Conservation (phyloP, 2,329 filamentous ascomycete genomes). For the Colletotrichum sp. region DNA sequence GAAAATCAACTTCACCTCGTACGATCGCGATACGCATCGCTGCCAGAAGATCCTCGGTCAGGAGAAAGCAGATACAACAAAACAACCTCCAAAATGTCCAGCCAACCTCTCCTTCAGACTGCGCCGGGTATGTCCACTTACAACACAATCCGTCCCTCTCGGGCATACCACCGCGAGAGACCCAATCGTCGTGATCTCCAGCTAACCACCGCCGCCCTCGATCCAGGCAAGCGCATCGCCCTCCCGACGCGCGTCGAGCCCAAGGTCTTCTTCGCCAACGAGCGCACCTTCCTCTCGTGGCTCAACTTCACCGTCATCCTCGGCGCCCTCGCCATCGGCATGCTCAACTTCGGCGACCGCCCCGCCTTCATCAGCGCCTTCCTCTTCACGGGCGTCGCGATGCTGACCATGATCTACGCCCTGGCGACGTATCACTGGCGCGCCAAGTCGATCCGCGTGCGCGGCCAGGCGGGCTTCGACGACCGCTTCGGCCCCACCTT, state of each 20-base stretch:
- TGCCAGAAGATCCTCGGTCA: background rate
- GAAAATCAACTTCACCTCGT: background rate
- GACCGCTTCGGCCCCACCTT: conserved; percentile 94
- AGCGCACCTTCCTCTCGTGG: conserved; percentile 98
- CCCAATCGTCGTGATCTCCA: conserved; percentile 1
- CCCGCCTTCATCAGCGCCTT: conserved; percentile 93
- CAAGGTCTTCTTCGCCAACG: conserved; percentile 99
- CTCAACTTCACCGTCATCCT: conserved; percentile 99
- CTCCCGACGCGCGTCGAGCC: conserved; percentile 97
- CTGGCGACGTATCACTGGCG: conserved; percentile 97
- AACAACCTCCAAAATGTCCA: conserved; percentile 73
- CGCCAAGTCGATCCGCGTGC: conserved; percentile 86
- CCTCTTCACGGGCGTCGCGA: conserved; percentile 91
- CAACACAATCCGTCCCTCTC: background rate
- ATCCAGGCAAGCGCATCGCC: conserved; percentile 92
- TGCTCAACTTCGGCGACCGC: conserved; percentile 96
- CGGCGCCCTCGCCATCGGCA: conserved; percentile 92
- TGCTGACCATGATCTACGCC: conserved; percentile 95
- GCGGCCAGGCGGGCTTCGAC: conserved; percentile 95
- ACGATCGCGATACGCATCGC: background rate
- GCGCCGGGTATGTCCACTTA: conserved; percentile 72
- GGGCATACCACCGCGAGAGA: no score
- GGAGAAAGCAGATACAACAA: background rate
- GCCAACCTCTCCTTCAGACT: conserved; percentile 93
- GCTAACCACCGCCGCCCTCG: conserved; percentile 1